Percentiles rank a stretch among this genome's conserved stretches.
phyloP scores from a whole-genome alignment of 768 basidiomycete species.

The Exidia glandulosa region DNA sequence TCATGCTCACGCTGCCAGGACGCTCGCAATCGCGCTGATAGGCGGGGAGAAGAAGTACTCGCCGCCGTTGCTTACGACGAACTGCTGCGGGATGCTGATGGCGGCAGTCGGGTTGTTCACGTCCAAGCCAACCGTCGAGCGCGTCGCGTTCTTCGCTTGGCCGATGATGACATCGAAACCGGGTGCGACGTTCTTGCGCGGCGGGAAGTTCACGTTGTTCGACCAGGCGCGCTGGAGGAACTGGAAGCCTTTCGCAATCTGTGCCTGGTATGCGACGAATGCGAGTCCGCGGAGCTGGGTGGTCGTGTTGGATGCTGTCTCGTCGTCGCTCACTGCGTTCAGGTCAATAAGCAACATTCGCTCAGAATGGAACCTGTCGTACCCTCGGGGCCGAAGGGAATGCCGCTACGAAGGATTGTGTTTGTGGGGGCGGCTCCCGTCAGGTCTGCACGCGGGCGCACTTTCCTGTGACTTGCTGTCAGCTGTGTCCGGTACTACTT shows the following conservation, averaged over 20 bases:
- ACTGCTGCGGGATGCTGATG: not conserved
- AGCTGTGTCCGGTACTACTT: not conserved
- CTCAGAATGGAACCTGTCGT: constrained; percentile 2
- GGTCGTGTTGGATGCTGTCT: not conserved
- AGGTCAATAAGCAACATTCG: not conserved
- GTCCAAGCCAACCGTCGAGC: not conserved
- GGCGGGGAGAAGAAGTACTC: constrained; percentile 46
- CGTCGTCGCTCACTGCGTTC: not conserved
- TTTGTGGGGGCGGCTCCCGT: not conserved
- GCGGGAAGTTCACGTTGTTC: not conserved
- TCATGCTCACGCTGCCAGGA: not conserved
- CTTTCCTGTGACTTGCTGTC: constrained; percentile 17
- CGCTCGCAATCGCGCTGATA: constrained; percentile 29
- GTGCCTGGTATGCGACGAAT: constrained; percentile 27
- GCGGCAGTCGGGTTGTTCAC: not conserved
- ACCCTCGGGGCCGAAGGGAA: constrained; percentile 26
- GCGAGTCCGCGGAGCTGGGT: constrained; percentile 13
- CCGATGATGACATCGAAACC: not conserved
- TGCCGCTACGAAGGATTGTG: constrained; percentile 22
- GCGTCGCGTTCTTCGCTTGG: not conserved
- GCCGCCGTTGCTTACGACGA: constrained; percentile 25
- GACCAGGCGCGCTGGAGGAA: constrained; percentile 13
- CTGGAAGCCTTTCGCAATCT: constrained; percentile 26
- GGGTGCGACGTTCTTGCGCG: not conserved
- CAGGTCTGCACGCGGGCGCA: constrained; percentile 25